These are phyloP conservation scores for Penicillium concentricum DNA, from an alignment of 2,329 filamentous ascomycete genomes.

Conservation along the genomic window DNA sequence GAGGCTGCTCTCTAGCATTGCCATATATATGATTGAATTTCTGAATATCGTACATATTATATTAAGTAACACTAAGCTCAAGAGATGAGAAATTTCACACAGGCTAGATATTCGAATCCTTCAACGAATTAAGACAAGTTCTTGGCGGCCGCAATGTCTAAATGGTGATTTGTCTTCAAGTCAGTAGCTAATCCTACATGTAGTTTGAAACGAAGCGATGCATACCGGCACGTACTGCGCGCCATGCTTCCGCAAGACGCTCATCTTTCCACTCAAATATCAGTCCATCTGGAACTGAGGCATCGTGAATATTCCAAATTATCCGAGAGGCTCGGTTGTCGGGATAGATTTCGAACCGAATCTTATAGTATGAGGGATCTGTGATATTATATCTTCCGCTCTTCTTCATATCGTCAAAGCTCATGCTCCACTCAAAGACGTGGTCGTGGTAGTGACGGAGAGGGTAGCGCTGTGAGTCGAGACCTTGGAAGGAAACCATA, in stretches of 20 bases:
- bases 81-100: too few species aligned
- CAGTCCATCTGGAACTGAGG: neutral
- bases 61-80: too few species aligned
- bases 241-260: neutral
- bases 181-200: neutral
- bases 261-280: neutral
- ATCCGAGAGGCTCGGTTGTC: neutral
- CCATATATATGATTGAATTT: too few species aligned
- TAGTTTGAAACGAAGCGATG: neutral
- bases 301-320: neutral
- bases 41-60: too few species aligned
- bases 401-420: neutral
- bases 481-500: neutral
- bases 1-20: neutral
- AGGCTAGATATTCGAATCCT: too few species aligned
- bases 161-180: neutral
- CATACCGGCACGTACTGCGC: neutral
- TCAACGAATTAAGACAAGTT: too few species aligned
- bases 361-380: constrained; percentile 1
- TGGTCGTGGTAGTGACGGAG: constrained; percentile 4
- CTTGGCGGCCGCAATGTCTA: neutral
- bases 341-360: neutral
- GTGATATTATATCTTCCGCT: neutral
- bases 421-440: constrained; percentile 6
- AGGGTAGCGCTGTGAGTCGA: neutral